These are phyloP conservation scores for Saturnispora diversa DNA, from an alignment of 805 yeast genomes.

Conservation along the genomic window DNA sequence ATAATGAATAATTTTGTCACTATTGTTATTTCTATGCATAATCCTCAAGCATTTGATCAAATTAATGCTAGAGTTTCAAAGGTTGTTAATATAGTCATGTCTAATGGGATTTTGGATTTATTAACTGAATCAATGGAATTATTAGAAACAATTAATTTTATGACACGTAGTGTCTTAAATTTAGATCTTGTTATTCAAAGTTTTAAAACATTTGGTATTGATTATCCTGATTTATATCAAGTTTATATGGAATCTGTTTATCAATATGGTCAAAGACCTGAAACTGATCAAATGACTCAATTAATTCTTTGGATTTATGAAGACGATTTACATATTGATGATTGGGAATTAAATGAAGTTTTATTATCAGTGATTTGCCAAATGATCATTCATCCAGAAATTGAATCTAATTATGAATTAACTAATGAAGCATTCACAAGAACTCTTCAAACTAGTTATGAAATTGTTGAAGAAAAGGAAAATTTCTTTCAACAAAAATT, in stretches of 20 bases:
- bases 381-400: conserved; percentile 8
- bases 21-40: conserved; percentile 70
- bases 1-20: conserved; percentile 76
- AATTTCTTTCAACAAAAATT: conserved; percentile 14
- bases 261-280: conserved; percentile 31
- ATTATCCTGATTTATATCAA: conserved; percentile 40
- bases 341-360: conserved; percentile 20
- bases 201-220: conserved; percentile 45
- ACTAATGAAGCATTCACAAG: conserved; percentile 10
- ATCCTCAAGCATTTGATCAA: conserved; percentile 53
- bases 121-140: conserved; percentile 71
- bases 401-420: conserved; percentile 11
- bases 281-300: conserved; percentile 18
- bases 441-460: conserved; percentile 8
- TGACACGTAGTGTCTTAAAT: conserved; percentile 38
- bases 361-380: conserved; percentile 16
- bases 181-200: conserved; percentile 31
- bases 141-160: conserved; percentile 55
- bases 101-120: conserved; percentile 61
- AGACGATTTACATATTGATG: conserved; percentile 18
- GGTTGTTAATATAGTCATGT: conserved; percentile 58
- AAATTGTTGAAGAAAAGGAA: conserved; percentile 11
- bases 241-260: conserved; percentile 43
- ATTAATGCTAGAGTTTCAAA: conserved; percentile 50
- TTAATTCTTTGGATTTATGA: conserved; percentile 17